Percentiles rank a stretch among this genome's conserved stretches.
Evolutionary conservation across 805 yeast species (phyloP).

Genomic region (Candida cerambycidarum): DNA sequence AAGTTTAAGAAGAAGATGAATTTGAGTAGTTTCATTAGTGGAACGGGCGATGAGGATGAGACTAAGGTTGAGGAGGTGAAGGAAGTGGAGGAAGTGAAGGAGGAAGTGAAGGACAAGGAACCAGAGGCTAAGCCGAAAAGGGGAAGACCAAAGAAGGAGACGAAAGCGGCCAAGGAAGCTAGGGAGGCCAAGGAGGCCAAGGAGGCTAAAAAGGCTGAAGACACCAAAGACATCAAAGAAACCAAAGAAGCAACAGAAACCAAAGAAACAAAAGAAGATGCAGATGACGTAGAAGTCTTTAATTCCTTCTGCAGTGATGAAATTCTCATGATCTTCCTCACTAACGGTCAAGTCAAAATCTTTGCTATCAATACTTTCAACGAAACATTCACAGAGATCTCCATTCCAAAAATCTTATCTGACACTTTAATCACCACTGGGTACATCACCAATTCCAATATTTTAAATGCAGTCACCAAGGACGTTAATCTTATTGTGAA

Average conservation of each 20-base stretch:
- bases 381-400: conserved; percentile 32
- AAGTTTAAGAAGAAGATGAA: conserved; percentile 55
- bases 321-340: conserved; percentile 58
- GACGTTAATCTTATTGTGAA: conserved; percentile 25
- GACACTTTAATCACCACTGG: conserved; percentile 68
- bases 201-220: not conserved
- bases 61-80: not conserved
- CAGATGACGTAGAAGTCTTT: conserved; percentile 54
- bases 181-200: not conserved
- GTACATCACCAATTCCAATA: conserved; percentile 51
- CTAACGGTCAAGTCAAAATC: conserved; percentile 70
- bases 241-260: not conserved
- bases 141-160: no score
- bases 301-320: conserved; percentile 65
- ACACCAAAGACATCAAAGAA: not conserved
- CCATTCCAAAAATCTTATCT: conserved; percentile 39
- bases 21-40: conserved; percentile 37
- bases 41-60: conserved; percentile 9
- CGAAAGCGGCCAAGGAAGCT: no score
- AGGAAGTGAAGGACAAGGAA: conserved; percentile 6
- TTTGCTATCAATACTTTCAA: conserved; percentile 42
- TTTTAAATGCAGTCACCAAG: conserved; percentile 31
- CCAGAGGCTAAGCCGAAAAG: not conserved
- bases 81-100: conserved; percentile 1
- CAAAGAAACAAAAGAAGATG: conserved; percentile 13